A percentile compares a stretch with the other conserved stretches of the same genome.
Evolutionary conservation across 192 early-diverging fungal species (phyloP).

Genomic region (Spizellomyces sp.): DNA sequence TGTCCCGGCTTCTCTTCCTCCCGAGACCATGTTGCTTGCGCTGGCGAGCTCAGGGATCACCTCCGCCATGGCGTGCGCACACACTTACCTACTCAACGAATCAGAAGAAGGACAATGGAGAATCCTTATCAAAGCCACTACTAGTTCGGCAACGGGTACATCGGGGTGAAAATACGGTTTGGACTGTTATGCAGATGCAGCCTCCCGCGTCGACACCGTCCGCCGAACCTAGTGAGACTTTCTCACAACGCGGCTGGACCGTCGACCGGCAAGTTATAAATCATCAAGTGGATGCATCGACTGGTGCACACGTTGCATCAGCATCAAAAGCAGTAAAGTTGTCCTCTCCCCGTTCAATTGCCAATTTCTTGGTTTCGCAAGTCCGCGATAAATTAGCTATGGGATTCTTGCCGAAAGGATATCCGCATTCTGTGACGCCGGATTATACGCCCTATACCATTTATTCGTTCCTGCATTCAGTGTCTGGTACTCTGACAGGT

Average conservation of each 20-base stretch:
- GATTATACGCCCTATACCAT: constrained; percentile 75
- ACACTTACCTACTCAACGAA: too few relatives aligned
- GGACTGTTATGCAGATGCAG: constrained; percentile 16
- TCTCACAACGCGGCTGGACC: not conserved
- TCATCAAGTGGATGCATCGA: not conserved
- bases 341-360: not conserved
- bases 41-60: too few relatives aligned
- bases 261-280: not conserved
- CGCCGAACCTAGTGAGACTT: not conserved
- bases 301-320: not conserved
- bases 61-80: too few relatives aligned
- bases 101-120: too few relatives aligned
- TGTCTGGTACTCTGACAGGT: constrained; percentile 73
- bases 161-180: constrained; percentile 8
- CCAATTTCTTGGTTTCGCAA: not conserved
- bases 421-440: constrained; percentile 69
- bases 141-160: constrained; percentile 7
- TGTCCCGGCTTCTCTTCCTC: too few relatives aligned
- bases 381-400: constrained; percentile 25
- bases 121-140: not conserved
- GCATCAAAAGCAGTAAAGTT: not conserved
- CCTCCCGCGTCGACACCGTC: too few relatives aligned
- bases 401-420: constrained; percentile 75
- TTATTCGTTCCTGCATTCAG: constrained; percentile 80
- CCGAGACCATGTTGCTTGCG: too few relatives aligned